A percentile compares a stretch with the other conserved stretches of the same genome.
Evolutionary conservation across 2,329 filamentous ascomycete genomes (phyloP).

Genomic region (Alternaria hordeiaustralica): DNA sequence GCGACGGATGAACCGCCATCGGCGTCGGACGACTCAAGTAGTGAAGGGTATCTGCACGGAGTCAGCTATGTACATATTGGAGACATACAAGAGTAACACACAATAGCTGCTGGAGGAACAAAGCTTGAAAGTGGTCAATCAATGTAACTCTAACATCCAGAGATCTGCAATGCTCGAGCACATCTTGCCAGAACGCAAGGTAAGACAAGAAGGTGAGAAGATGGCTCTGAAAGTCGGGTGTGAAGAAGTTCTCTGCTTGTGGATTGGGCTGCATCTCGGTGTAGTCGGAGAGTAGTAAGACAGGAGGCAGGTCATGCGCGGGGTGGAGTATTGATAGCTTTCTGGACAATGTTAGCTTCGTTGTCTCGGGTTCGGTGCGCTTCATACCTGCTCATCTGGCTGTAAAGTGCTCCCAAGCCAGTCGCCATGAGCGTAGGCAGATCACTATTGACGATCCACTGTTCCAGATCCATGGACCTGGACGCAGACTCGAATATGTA

Average conservation of each 20-base stretch:
- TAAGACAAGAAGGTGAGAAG: conserved; percentile 94
- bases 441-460: conserved; percentile 97
- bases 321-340: conserved; percentile 83
- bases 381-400: conserved; percentile 66
- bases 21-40: conserved; percentile 95
- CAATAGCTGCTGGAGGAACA: conserved; percentile 93
- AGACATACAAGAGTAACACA: conserved; percentile 54
- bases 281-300: conserved; percentile 90
- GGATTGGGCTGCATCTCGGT: conserved; percentile 72
- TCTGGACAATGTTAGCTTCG: conserved; percentile 48
- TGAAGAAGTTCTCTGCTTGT: conserved; percentile 73
- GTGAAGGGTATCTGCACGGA: conserved; percentile 78
- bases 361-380: not conserved
- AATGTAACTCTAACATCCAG: conserved; percentile 90
- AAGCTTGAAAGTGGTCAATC: conserved; percentile 94
- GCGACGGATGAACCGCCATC: conserved; percentile 97
- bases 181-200: conserved; percentile 96
- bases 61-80: conserved; percentile 16
- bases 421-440: conserved; percentile 97
- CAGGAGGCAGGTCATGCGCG: conserved; percentile 76
- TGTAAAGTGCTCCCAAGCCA: conserved; percentile 80
- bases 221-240: conserved; percentile 79
- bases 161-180: conserved; percentile 92
- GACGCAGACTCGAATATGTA: conserved; percentile 96
- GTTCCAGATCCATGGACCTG: conserved; percentile 80